Evolutionary conservation across 1,284 basidiomycete species (phyloP).

Genomic region (Kalmanozyma brasiliensis): DNA sequence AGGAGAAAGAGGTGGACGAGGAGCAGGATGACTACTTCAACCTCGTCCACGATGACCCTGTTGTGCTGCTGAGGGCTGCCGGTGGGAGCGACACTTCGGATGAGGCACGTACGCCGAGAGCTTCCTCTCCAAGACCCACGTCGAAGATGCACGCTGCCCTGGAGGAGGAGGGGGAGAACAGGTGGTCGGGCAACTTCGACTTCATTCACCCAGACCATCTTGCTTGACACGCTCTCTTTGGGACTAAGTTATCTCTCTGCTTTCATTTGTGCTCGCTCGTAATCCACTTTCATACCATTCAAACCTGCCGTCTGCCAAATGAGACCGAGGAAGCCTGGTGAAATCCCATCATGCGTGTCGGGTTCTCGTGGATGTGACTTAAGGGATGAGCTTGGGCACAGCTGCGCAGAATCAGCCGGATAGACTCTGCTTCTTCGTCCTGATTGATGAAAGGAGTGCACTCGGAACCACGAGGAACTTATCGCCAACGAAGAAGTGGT

Average conservation of each 20-base stretch:
- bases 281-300: constrained; percentile 2
- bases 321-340: too few species aligned
- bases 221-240: constrained; percentile 4
- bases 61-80: constrained; percentile 1
- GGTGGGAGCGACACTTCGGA: constrained; percentile 42
- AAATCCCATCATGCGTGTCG: too few species aligned
- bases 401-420: too few species aligned
- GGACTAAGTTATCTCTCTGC: not conserved
- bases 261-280: too few species aligned
- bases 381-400: too few species aligned
- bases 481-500: too few species aligned
- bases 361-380: too few species aligned
- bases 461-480: too few species aligned
- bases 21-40: constrained; percentile 41
- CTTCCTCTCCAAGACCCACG: constrained; percentile 31
- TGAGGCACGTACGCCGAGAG: constrained; percentile 44
- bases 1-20: constrained; percentile 4
- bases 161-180: constrained; percentile 1
- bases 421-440: too few species aligned
- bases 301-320: too few species aligned
- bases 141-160: too few species aligned
- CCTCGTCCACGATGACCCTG: constrained; percentile 24
- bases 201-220: constrained; percentile 51
- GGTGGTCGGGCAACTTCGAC: constrained; percentile 23
- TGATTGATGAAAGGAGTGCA: too few species aligned